Conservation (phyloP, 305 asterid genomes). For the Fraxinus albicans region DNA sequence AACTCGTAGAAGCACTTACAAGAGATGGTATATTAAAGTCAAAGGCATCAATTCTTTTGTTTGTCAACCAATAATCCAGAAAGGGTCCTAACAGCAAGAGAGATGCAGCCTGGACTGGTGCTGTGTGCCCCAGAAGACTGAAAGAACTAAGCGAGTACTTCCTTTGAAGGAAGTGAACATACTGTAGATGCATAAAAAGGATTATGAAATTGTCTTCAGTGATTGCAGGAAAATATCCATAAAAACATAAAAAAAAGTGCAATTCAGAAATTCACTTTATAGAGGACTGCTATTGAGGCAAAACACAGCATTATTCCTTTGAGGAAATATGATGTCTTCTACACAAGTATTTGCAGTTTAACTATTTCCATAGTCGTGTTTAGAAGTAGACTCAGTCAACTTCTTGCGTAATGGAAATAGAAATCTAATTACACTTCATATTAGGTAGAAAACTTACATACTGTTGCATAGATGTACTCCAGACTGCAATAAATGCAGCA, state of each 20-base stretch:
- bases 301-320: constrained; percentile 2
- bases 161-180: constrained; percentile 84
- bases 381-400: background rate
- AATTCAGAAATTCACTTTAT: background rate
- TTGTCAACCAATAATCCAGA: constrained; percentile 86
- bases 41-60: constrained; percentile 70
- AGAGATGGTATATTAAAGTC: constrained; percentile 52
- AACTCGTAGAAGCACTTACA: constrained; percentile 46
- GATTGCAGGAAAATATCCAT: constrained; percentile 9
- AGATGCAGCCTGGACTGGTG: constrained; percentile 85
- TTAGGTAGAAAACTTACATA: constrained; percentile 43
- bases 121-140: constrained; percentile 91
- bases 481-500: constrained; percentile 60
- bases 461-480: constrained; percentile 62
- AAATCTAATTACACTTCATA: constrained; percentile 4
- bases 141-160: constrained; percentile 86
- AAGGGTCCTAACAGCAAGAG: constrained; percentile 72
- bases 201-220: constrained; percentile 19
- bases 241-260: background rate
- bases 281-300: background rate
- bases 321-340: constrained; percentile 9
- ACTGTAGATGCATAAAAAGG: constrained; percentile 50
- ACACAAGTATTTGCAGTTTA: constrained; percentile 2
- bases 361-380: constrained; percentile 11
- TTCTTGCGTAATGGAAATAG: background rate